phyloP scores from a whole-genome alignment of 176 grass and related monocot species.

The Oryza longistaminata region DNA sequence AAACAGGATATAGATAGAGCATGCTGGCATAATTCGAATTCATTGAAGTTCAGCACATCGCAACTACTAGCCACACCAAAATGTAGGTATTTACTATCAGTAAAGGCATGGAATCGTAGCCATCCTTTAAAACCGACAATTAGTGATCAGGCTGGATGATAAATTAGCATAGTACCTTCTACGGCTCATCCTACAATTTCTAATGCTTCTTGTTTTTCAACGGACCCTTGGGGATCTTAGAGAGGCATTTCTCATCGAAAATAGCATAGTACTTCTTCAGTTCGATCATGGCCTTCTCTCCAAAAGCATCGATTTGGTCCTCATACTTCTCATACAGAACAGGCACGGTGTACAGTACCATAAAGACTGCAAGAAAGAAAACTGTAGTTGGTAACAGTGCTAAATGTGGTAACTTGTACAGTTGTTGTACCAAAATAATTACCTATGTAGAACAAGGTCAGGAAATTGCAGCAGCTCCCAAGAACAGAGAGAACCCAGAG shows the following conservation, averaged over 20 bases:
- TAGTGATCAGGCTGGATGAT: conserved; percentile 28
- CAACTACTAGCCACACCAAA: conserved; percentile 16
- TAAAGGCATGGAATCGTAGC: conserved; percentile 36
- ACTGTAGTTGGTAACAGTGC: background rate
- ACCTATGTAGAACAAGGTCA: conserved; percentile 91
- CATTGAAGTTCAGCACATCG: background rate
- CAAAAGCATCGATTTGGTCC: conserved; percentile 77
- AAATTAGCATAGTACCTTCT: background rate
- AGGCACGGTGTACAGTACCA: conserved; percentile 76
- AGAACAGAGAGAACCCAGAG: conserved; percentile 76
- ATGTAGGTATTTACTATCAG: conserved; percentile 33
- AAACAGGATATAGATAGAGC: background rate
- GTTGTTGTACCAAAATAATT: background rate
- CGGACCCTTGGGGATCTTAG: conserved; percentile 75
- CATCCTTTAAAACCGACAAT: conserved; percentile 35
- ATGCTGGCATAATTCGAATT: conserved; percentile 25
- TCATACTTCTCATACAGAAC: conserved; percentile 93
- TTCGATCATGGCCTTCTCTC: conserved; percentile 70
- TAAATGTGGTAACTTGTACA: background rate
- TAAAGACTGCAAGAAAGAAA: conserved; percentile 66
- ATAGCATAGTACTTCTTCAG: conserved; percentile 80
- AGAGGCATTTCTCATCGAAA: conserved; percentile 75
- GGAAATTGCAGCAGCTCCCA: conserved; percentile 84
- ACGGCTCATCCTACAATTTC: background rate
- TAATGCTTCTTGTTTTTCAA: conserved; percentile 78